Evolutionary conservation across 1,284 basidiomycete genomes (phyloP), one percentile per base, ranked within the genome.

Genomic region (Laetiporus sulphureus): DNA sequence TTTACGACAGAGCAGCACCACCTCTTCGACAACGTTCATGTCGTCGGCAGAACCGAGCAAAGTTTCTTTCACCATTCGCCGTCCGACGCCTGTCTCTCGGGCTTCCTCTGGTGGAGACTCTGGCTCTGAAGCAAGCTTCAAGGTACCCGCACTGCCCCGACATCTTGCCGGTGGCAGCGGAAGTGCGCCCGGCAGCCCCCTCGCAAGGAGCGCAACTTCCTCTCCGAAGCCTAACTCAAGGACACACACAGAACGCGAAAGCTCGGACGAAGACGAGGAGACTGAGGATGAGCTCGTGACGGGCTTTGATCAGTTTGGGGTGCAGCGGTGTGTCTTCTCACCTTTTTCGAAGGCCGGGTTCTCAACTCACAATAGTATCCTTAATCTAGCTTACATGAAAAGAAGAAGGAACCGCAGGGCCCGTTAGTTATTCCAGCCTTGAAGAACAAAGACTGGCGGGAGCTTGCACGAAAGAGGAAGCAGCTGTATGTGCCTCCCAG

Each of bases 361-460:
- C 68, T 74, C 73, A 80, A 73, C 78, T 82, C 75, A 81, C 78
- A 74, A 58, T 62, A 77, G 79, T 56, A n/a, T 52, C 50, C 50
- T 48, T 48, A 49, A 52, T 36, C 43, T 52, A 80, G 75, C 46
- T 52, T 69, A 19, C 61, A 53, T 40, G 63, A 71, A 47, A 65
- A 72, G 45, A 70, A 60, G 37, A 69, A 65, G 41, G 73, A 71
- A 47, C 62, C 73, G 20, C 59, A 81, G 34, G 75, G 69, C 2
- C 87, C 86, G 0, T 73, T 95, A 10, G 78, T 94, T 23, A 96
- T 97, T 37, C 82, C 90, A 3, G 69, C 89, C 0, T 68, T 86
- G 32, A 72, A 90, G 49, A 93, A 96, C 57, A 75, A 78, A 25
- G 92, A 96, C 59, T 97, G 93, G 92, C 71, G 88, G 34, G 82